Evolutionary conservation across 306 rosid species (phyloP).

Genomic region (Rubus parviflorus): DNA sequence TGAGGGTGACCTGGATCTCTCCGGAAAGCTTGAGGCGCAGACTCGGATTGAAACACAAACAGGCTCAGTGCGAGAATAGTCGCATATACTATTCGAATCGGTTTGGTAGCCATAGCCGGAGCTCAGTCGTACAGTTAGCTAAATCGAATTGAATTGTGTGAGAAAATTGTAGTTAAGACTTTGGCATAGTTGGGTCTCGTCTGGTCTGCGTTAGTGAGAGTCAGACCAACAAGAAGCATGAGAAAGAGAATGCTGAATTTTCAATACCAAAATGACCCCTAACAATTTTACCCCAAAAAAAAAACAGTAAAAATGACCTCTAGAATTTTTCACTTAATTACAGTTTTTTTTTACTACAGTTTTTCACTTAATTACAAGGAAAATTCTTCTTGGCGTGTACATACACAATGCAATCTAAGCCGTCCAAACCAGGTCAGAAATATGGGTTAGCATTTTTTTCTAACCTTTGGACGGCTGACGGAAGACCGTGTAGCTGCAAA

Average conservation of each 20-base stretch:
- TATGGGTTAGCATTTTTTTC: no score
- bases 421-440: no score
- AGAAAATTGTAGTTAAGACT: not conserved
- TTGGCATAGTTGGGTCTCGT: not conserved
- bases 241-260: not conserved
- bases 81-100: constrained; percentile 17
- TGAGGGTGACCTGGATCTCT: constrained; percentile 73
- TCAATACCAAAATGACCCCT: not conserved
- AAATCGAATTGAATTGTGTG: not conserved
- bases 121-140: not conserved
- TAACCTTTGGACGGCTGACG: no score
- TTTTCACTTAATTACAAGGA: no score
- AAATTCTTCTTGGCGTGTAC: no score
- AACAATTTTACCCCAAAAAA: not conserved
- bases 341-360: not conserved
- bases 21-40: constrained; percentile 76
- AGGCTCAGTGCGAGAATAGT: constrained; percentile 37
- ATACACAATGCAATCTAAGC: no score
- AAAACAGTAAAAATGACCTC: not conserved
- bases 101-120: constrained; percentile 35
- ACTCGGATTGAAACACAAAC: constrained; percentile 54
- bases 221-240: not conserved
- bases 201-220: not conserved
- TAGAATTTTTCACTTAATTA: not conserved
- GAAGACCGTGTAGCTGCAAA: no score